These are phyloP conservation scores for Candida palmyrensis DNA, from an alignment of 805 yeast species.

Conservation along the genomic window DNA sequence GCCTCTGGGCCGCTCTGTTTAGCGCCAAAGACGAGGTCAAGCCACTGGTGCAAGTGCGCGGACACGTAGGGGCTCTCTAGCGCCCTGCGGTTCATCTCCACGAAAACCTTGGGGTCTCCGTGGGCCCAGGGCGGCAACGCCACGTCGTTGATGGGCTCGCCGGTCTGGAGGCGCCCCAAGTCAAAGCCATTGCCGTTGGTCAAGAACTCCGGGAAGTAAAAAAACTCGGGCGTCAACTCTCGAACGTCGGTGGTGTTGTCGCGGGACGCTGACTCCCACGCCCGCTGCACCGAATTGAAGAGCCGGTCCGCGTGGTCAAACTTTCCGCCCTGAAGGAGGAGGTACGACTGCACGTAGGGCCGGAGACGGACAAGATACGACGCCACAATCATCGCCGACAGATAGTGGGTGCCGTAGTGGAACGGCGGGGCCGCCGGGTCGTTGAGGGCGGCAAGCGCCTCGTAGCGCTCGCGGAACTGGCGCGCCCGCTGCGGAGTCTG, in stretches of 20 bases:
- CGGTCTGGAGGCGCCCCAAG: constrained; percentile 66
- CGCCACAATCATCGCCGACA: constrained; percentile 90
- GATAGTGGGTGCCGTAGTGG: constrained; percentile 91
- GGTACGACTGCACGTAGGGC: constrained; percentile 77
- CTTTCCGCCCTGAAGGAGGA: constrained; percentile 78
- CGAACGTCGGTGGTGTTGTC: constrained; percentile 86
- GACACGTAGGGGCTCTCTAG: constrained; percentile 80
- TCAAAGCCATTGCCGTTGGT: constrained; percentile 60
- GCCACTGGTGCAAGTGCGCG: constrained; percentile 73
- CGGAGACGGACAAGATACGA: constrained; percentile 70
- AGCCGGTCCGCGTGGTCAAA: constrained; percentile 86
- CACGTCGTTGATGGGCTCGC: constrained; percentile 58
- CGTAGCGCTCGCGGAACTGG: constrained; percentile 66
- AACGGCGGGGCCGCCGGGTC: constrained; percentile 67
- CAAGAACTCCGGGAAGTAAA: constrained; percentile 74
- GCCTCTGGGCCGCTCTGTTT: constrained; percentile 76
- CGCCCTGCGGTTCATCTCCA: constrained; percentile 75
- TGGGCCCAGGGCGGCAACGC: constrained; percentile 80
- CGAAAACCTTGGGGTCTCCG: constrained; percentile 67
- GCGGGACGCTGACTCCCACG: constrained; percentile 75
- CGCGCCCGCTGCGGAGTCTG: constrained; percentile 57
- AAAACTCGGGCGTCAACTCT: constrained; percentile 84
- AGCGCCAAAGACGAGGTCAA: constrained; percentile 76
- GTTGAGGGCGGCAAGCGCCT: constrained; percentile 57
- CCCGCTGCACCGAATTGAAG: constrained; percentile 66